Evolutionary conservation across 192 early-diverging fungal genomes (phyloP).

Genomic region (Spizellomyces sp.): DNA sequence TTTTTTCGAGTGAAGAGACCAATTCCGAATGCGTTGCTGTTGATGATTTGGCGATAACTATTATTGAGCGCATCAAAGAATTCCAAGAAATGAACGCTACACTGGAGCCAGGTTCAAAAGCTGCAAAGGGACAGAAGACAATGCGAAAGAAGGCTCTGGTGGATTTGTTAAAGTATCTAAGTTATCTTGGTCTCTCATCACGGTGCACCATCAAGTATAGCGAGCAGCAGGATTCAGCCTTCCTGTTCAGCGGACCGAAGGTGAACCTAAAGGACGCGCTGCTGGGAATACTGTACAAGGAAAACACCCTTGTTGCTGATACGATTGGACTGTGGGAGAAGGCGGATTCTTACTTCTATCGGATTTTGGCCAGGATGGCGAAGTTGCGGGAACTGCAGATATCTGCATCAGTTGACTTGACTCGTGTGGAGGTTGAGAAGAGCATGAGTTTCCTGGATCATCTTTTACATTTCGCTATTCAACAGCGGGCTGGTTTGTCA

Average conservation of each 20-base stretch:
- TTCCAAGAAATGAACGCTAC: conserved; percentile 42
- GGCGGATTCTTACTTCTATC: conserved; percentile 73
- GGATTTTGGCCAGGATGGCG: conserved; percentile 63
- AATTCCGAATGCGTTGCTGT: conserved; percentile 19
- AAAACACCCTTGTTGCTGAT: background rate
- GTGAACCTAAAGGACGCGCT: background rate
- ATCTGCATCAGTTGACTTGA: conserved; percentile 60
- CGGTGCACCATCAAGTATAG: conserved; percentile 32
- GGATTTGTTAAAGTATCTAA: conserved; percentile 74
- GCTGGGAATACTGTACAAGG: background rate
- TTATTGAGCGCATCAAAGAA: conserved; percentile 42
- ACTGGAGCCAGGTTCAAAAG: conserved; percentile 32
- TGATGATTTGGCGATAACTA: conserved; percentile 40
- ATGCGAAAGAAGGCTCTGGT: conserved; percentile 78
- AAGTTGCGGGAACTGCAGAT: conserved; percentile 52
- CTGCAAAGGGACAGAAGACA: conserved; percentile 63
- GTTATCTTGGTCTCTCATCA: conserved; percentile 61
- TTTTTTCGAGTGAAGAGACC: background rate
- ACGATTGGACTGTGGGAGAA: conserved; percentile 44
- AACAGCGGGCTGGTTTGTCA: conserved; percentile 54
- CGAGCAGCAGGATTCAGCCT: conserved; percentile 37
- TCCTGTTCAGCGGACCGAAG: conserved; percentile 30
- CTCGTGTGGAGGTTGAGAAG: conserved; percentile 66
- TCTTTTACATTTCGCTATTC: conserved; percentile 61
- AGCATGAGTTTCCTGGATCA: conserved; percentile 67